Evolutionary conservation across 2,329 filamentous ascomycete species (phyloP), one percentile per base, ranked within the genome.

Genomic region (Torrubiellomyces zombiae): DNA sequence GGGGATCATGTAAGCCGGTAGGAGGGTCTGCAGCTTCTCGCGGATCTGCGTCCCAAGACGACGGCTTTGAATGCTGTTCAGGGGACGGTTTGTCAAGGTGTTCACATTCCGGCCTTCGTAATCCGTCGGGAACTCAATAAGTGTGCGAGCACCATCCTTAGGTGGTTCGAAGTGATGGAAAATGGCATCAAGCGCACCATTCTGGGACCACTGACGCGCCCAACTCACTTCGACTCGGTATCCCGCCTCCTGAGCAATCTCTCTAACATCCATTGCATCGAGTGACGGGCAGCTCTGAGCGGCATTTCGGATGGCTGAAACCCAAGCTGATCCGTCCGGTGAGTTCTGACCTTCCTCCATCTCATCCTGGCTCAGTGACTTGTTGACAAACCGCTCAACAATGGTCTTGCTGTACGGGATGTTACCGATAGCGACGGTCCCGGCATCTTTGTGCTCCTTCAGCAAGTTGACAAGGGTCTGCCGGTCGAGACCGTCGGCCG

Each of bases 221-320:
- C 58, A 60, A 27, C 50, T 49, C 4, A 50, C 34, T 12, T 63
- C 53, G 12, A 63, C 58, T 14, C 52, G 39, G 30, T 56, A 65
- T n/a, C 58, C 58, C 9, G 48, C 37, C 37, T 29, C 45, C 19
- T 8, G 32, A 33, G 2, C n/a, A n/a, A 47, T 21, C 15, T 36
- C 22, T 2, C 24, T 29, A 7, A 43, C 20, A 4, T 39, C 33
- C 2, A 31, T 10, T 3, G 33, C 31, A 2, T 33, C 35, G 6
- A 36, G 28, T 9, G 29, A 32, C 6, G 28, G 7, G 4, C 7
- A 15, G 9, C 10, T 12, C 13, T 33, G 9, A 6, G 28, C 23
- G n/a, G 24, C 14, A 5, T 26, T 16, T 19, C 24, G 26, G n/a
- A 18, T 14, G 5, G n/a, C 9, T 5, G 24, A 24, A 15, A 29